Evolutionary conservation across 306 rosid species (phyloP), one percentile per base, ranked within the genome.

Genomic region (Chamaecrista fasciculata): DNA sequence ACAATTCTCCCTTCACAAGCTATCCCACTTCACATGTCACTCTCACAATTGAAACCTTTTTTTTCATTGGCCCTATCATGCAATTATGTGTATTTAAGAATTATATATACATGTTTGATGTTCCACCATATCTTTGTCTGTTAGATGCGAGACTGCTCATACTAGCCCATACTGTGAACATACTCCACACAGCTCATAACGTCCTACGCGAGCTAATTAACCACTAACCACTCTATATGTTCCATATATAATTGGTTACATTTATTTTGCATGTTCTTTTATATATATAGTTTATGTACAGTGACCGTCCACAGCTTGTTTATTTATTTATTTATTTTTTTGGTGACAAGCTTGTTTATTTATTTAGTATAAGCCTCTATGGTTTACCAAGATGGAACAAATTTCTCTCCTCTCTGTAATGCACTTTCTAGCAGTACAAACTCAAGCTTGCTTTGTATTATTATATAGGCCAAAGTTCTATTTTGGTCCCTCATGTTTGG

Each of bases 1-100:
- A 28, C 40, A 16, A 31, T 16, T 18, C 64, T 58, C 8, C 62
- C 62, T 56, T 56, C 62, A 28, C 59, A 52, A 52, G 59, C 58
- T 51, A 51, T 10, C 33, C 1, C 34, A 21, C 24, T 11, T 11
- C 15, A 11, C 1, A 4, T 15, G 0, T 50, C 0, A 0, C 57
- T 4, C 51, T 16, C 51, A 21, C 18, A 18, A n/a, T 15, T 29
- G 5, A 4, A 33, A 33, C 36, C 36, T n/a, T 46, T 5, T 3
- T 4, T n/a, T 4, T 15, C 1, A 7, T 37, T 37, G 11, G 43
- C 12, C 5, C 10, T 37, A 7, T 37, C 10, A 37, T 37, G 8
- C 43, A 37, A 9, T 37, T 37, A 33, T 33, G 6, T 33, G 0
- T 33, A 33, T 33, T n/a, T n/a, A n/a, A n/a, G n/a, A n/a, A n/a